phyloP scores from a whole-genome alignment of 306 rosid genomes.

The Gynostemma pentaphyllum region DNA sequence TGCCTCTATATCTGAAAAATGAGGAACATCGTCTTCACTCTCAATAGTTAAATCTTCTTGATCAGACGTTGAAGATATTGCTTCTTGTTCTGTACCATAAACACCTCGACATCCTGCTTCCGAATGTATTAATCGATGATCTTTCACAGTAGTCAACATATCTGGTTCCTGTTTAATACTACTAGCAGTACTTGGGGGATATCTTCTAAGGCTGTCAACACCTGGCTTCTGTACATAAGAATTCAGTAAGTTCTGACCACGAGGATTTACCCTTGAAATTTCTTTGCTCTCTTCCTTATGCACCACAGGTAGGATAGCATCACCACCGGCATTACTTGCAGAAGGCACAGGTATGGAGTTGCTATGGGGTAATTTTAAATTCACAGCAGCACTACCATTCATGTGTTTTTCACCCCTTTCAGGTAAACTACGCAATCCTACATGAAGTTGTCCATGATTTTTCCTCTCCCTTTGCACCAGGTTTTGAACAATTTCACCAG shows the following conservation, averaged over 20 bases:
- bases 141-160: slow-evolving; percentile 25
- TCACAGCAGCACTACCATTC: slow-evolving; percentile 25
- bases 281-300: slow-evolving; percentile 29
- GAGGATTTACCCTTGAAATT: slow-evolving; percentile 21
- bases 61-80: slow-evolving; percentile 25
- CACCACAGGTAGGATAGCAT: slow-evolving; percentile 19
- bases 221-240: slow-evolving; percentile 27
- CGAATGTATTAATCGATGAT: slow-evolving; percentile 23
- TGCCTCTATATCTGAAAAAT: slow-evolving; percentile 88
- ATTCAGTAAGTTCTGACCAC: slow-evolving; percentile 21
- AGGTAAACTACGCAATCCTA: slow-evolving; percentile 25
- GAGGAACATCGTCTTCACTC: slow-evolving; percentile 75
- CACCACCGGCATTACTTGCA: slow-evolving; percentile 22
- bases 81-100: slow-evolving; percentile 27
- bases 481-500: slow-evolving; percentile 23
- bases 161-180: slow-evolving; percentile 32
- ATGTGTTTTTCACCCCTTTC: slow-evolving; percentile 21
- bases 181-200: slow-evolving; percentile 26
- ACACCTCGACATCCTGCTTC: slow-evolving; percentile 28
- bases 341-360: slow-evolving; percentile 22
- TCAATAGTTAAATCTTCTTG: slow-evolving; percentile 40
- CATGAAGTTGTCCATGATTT: slow-evolving; percentile 24
- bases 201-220: slow-evolving; percentile 23
- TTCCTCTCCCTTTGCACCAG: slow-evolving; percentile 36
- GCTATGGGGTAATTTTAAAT: slow-evolving; percentile 26